Evolutionary conservation across 2,329 filamentous ascomycete genomes (phyloP).

Genomic region (Diaporthe australafricana): DNA sequence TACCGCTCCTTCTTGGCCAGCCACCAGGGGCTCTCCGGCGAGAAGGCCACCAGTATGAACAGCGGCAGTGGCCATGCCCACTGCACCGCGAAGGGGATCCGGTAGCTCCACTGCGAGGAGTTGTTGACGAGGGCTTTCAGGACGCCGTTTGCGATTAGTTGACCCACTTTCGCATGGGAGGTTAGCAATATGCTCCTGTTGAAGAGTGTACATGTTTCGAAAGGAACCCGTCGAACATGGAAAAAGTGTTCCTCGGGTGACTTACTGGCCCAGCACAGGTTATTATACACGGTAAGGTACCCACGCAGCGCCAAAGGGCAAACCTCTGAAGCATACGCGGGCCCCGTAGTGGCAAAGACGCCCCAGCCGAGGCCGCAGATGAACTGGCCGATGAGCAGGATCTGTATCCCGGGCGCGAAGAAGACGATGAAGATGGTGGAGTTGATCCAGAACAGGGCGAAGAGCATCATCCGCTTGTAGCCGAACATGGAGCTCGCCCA

Average conservation of each 20-base stretch:
- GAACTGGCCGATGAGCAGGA: slow-evolving; percentile 48
- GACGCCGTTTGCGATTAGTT: slow-evolving; percentile 53
- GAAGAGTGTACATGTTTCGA: too few species aligned
- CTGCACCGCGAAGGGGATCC: slow-evolving; percentile 52
- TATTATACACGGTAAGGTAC: slow-evolving; percentile 44
- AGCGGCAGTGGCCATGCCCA: slow-evolving; percentile 56
- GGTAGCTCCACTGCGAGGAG: slow-evolving; percentile 50
- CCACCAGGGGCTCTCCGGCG: slow-evolving; percentile 59
- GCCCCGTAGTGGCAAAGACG: slow-evolving; percentile 47
- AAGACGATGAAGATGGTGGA: slow-evolving; percentile 52
- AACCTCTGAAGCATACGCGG: slow-evolving; percentile 51
- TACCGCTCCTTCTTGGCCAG: slow-evolving; percentile 51
- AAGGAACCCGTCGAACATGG: too few species aligned
- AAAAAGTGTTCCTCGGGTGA: neutral
- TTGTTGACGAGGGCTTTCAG: slow-evolving; percentile 50
- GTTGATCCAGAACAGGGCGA: slow-evolving; percentile 42
- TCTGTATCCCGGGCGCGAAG: slow-evolving; percentile 46
- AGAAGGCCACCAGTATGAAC: slow-evolving; percentile 49
- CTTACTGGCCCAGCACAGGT: slow-evolving; percentile 30
- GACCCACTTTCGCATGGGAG: slow-evolving; percentile 42
- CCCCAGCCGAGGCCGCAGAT: slow-evolving; percentile 50
- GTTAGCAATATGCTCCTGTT: neutral
- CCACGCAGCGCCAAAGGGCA: slow-evolving; percentile 46
- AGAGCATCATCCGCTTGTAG: slow-evolving; percentile 51
- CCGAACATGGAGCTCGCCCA: slow-evolving; percentile 50